Conservation (phyloP, 2,329 filamentous ascomycete genomes). For the Apiospora koreana region DNA sequence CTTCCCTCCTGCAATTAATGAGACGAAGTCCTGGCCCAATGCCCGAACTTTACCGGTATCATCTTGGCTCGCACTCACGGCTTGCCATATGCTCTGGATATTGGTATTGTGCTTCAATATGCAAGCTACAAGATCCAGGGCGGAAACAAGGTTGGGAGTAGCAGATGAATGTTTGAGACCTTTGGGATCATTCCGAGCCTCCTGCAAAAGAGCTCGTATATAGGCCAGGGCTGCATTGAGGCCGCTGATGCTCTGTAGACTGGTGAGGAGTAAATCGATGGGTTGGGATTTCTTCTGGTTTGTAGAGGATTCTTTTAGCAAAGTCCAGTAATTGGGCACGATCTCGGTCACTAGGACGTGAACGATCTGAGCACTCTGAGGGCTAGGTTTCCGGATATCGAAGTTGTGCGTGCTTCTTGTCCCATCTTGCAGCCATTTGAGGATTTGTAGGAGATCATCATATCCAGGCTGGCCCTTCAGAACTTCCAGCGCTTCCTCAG, state of each 20-base stretch:
- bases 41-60: conserved; percentile 31
- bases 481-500: conserved; percentile 57
- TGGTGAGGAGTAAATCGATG: conserved; percentile 56
- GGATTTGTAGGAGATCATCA: conserved; percentile 50
- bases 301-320: conserved; percentile 51
- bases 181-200: conserved; percentile 42
- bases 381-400: conserved; percentile 62
- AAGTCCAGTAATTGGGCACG: conserved; percentile 79
- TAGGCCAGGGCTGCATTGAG: conserved; percentile 76
- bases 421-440: conserved; percentile 52
- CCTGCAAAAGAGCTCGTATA: conserved; percentile 61
- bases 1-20: conserved; percentile 49
- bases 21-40: conserved; percentile 45
- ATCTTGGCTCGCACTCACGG: conserved; percentile 15
- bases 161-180: conserved; percentile 42
- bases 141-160: conserved; percentile 43
- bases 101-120: conserved; percentile 40
- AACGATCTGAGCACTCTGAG: conserved; percentile 73
- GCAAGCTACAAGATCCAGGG: conserved; percentile 45
- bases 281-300: conserved; percentile 34
- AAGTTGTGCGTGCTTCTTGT: conserved; percentile 37
- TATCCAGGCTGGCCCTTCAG: conserved; percentile 65
- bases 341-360: conserved; percentile 74
- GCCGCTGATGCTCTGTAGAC: conserved; percentile 73
- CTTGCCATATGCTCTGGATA: conserved; percentile 27